Evolutionary conservation across 1,139 yeast species (phyloP).

Genomic region (Protomyces lactucae-debilis): DNA sequence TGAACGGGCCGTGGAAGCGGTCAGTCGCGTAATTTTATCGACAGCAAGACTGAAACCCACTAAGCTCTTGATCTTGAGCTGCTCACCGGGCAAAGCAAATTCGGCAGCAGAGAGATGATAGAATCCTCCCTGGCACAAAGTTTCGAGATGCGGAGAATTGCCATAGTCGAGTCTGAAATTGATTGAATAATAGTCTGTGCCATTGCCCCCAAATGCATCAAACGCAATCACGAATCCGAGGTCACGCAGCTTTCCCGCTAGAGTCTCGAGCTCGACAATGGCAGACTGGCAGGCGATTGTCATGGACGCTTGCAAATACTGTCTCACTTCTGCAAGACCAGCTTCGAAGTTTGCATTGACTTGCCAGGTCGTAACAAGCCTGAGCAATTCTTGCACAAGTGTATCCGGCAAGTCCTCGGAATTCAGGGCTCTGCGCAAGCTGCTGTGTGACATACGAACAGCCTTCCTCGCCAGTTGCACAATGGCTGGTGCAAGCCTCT

Average conservation of each 20-base stretch:
- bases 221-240: neutral
- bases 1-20: neutral
- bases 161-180: conserved; percentile 43
- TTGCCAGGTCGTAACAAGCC: conserved; percentile 58
- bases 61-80: conserved; percentile 45
- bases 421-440: neutral
- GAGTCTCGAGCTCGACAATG: neutral
- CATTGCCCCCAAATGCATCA: neutral
- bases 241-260: neutral
- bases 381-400: conserved; percentile 53
- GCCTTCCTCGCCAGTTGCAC: conserved; percentile 33
- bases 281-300: neutral
- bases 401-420: conserved; percentile 53
- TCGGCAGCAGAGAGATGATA: conserved; percentile 69
- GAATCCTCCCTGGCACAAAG: conserved; percentile 59
- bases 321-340: neutral
- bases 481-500: neutral
- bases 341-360: neutral
- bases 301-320: neutral
- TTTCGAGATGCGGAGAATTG: conserved; percentile 54
- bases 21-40: neutral
- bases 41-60: conserved; percentile 41
- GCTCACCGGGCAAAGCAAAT: conserved; percentile 57
- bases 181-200: neutral
- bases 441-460: conserved; percentile 33